Percentiles rank a stretch among this genome's conserved stretches.
Conservation (phyloP, 2,329 filamentous ascomycete species). For the Hawksworthiomyces lignivorus region DNA sequence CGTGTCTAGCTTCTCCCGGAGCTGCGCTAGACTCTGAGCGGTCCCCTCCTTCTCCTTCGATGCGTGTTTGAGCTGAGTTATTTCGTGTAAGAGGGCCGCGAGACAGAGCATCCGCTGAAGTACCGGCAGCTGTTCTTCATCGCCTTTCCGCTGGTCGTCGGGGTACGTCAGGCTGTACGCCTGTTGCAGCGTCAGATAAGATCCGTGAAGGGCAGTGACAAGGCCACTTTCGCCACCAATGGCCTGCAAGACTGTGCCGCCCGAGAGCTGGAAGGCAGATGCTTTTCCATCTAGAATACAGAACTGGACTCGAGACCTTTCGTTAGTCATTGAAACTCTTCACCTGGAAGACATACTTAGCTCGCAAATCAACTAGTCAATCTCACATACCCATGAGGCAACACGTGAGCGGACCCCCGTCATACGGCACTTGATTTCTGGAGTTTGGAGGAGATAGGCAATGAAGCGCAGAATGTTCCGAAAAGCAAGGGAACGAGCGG, state of each 20-base stretch:
- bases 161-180: constrained; percentile 4
- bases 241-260: neutral
- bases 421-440: neutral
- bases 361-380: too few relatives aligned
- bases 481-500: neutral
- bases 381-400: neutral
- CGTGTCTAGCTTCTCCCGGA: neutral
- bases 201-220: neutral
- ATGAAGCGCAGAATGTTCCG: neutral
- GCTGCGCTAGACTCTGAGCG: neutral
- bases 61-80: neutral
- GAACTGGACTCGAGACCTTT: neutral
- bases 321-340: neutral
- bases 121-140: constrained; percentile 1
- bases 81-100: neutral
- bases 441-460: neutral
- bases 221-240: constrained; percentile 1
- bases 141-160: constrained; percentile 1
- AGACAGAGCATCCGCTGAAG: neutral
- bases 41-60: neutral
- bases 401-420: constrained; percentile 1
- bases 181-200: constrained; percentile 3
- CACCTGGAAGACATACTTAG: neutral
- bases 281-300: constrained; percentile 1
- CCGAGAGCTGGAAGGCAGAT: neutral